Base-by-base conservation (phyloP, 805 yeast genomes). In the Pichia paraexigua region DNA sequence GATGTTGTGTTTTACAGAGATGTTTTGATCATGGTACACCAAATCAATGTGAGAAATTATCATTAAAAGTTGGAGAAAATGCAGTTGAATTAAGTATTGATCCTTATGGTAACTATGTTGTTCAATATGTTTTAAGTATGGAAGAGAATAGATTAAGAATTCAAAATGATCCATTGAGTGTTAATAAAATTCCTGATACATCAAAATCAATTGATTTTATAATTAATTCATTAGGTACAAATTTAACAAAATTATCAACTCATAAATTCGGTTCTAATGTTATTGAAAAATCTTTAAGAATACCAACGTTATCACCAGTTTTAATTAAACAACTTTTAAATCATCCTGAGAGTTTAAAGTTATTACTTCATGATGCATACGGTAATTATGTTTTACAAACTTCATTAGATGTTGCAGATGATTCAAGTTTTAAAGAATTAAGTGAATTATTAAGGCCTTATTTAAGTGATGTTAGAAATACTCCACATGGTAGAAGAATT, bases 101-200 rank as follows among this genome's bases (percentile, higher is more conserved):
- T 68, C 97, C 97, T 15, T 94, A 87, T 71, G 99, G 99, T 37
- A 94, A 94, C 67, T 94, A 94, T 67, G 98, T 94, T 47, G 90
- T 94, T 48, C 99, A 94, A 69, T 92, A 94, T 63, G 95, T 94
- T 22, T 72, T 87, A 56, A 64, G 65, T 45, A 66, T 66, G 68
- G 70, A 66, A 57, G 70, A 66, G 54, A 61, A 62, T 47, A 60
- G 70, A 49, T 54, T 66, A 43, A 62, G 68, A 47, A 55, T 60
- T 30, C 61, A 59, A 49, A 63, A 60, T 52, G 64, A 60, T 52
- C 58, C 61, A n/a, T 49, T 40, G 12, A 52, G 66, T 2, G 43
- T 55, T 9, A 35, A 56, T 24, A 57, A 56, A 37, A 57, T 62
- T 49, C 66, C 70, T 22, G 62, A 66, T 49, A 65, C 67, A 28